Percentiles rank a stretch among this genome's conserved stretches.
Evolutionary conservation across 2,329 filamentous ascomycete genomes (phyloP).

Genomic region (Colletotrichum tanaceti): DNA sequence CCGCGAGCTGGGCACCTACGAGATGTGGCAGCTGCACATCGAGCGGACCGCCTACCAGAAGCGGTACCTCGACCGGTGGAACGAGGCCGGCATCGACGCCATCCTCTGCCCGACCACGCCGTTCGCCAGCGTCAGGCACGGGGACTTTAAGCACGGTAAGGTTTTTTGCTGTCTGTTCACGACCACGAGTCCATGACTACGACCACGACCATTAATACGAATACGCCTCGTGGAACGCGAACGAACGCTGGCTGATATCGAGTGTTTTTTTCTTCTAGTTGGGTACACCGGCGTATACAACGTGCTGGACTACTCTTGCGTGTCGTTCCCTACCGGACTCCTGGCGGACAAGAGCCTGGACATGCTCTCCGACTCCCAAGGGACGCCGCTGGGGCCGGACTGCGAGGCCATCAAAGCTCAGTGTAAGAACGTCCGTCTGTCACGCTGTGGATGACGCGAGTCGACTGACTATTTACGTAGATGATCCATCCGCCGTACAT

Average conservation of each 20-base stretch:
- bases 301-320: constrained; percentile 59
- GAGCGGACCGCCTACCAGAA: constrained; percentile 60
- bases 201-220: too few relatives aligned
- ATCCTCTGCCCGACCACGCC: constrained; percentile 69
- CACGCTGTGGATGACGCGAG: too few relatives aligned
- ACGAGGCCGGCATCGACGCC: constrained; percentile 65
- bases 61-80: constrained; percentile 60
- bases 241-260: constrained; percentile 9
- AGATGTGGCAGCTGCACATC: constrained; percentile 61
- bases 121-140: constrained; percentile 56
- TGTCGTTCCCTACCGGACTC: constrained; percentile 60
- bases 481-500: constrained; percentile 54
- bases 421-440: constrained; percentile 50
- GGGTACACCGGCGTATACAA: constrained; percentile 64
- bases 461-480: constrained; percentile 43
- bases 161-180: background rate
- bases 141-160: constrained; percentile 57
- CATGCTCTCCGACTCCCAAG: constrained; percentile 43
- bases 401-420: constrained; percentile 55
- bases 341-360: constrained; percentile 56
- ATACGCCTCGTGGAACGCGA: too few relatives aligned
- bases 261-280: constrained; percentile 47
- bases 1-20: constrained; percentile 54
- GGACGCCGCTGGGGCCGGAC: constrained; percentile 50
- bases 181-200: too few relatives aligned